A percentile compares a stretch with the other conserved stretches of the same genome.
Conservation (phyloP, 148 eudicot genomes). For the Amaranthus cruentus region DNA sequence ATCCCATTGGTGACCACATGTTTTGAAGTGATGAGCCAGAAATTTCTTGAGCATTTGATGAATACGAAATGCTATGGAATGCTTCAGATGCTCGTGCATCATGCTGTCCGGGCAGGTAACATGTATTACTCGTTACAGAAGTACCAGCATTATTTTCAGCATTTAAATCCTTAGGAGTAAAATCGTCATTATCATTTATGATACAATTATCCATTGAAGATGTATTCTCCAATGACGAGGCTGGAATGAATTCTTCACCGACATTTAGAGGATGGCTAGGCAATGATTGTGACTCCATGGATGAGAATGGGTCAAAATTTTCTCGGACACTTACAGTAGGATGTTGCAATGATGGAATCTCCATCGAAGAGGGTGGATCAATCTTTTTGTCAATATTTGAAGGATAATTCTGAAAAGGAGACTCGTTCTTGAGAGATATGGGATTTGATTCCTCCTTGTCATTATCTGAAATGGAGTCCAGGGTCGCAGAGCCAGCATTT, state of each 20-base stretch:
- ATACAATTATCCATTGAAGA: constrained; percentile 27
- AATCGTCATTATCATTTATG: constrained; percentile 27
- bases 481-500: constrained; percentile 23
- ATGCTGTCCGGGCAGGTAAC: constrained; percentile 23
- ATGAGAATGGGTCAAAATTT: constrained; percentile 22
- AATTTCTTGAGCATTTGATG: constrained; percentile 27
- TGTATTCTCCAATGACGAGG: constrained; percentile 23
- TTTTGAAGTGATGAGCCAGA: constrained; percentile 36
- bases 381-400: no score
- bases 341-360: constrained; percentile 35
- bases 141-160: constrained; percentile 23
- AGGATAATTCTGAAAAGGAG: no score
- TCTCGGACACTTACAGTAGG: constrained; percentile 23
- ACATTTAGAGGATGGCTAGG: constrained; percentile 24
- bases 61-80: constrained; percentile 29
- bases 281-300: constrained; percentile 28
- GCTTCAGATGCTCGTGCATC: constrained; percentile 25
- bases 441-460: constrained; percentile 28
- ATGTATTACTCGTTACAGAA: constrained; percentile 21
- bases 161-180: constrained; percentile 41
- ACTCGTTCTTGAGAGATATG: background rate
- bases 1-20: constrained; percentile 45
- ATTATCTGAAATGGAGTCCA: constrained; percentile 26
- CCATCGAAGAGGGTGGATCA: background rate
- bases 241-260: constrained; percentile 25